Conservation (phyloP, 768 basidiomycete species). For the Saitozyma podzolica region DNA sequence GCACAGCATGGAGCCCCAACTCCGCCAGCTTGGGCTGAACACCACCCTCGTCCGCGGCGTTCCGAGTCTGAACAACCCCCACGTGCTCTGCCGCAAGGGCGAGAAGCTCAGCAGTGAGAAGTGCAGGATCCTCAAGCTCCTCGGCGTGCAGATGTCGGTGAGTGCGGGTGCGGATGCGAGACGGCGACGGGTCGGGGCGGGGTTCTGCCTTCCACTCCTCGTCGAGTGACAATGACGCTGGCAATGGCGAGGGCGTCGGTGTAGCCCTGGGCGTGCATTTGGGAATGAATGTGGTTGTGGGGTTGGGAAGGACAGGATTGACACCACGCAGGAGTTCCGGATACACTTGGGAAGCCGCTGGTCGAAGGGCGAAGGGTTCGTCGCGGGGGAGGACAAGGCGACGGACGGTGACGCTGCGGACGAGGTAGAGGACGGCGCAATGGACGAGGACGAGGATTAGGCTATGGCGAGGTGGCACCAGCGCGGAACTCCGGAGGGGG, state of each 20-base stretch:
- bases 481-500: too few relatives aligned
- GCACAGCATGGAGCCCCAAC: conserved; percentile 94
- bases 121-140: conserved; percentile 86
- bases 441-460: conserved; percentile 28
- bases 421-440: conserved; percentile 18
- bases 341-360: conserved; percentile 48
- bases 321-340: conserved; percentile 43
- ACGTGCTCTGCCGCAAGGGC: conserved; percentile 80
- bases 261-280: too few relatives aligned
- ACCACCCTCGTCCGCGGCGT: conserved; percentile 85
- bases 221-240: too few relatives aligned
- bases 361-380: conserved; percentile 47
- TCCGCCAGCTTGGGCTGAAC: conserved; percentile 83
- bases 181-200: too few relatives aligned
- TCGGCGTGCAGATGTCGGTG: conserved; percentile 81
- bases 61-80: conserved; percentile 75
- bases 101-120: conserved; percentile 79
- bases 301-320: too few relatives aligned
- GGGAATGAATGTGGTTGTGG: too few relatives aligned
- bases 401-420: conserved; percentile 3
- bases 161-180: too few relatives aligned
- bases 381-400: conserved; percentile 36
- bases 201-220: too few relatives aligned
- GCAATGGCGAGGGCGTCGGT: too few relatives aligned
- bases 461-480: too few relatives aligned